Conservation (phyloP, 208 protist genomes). For the Perkinsela sp. region DNA sequence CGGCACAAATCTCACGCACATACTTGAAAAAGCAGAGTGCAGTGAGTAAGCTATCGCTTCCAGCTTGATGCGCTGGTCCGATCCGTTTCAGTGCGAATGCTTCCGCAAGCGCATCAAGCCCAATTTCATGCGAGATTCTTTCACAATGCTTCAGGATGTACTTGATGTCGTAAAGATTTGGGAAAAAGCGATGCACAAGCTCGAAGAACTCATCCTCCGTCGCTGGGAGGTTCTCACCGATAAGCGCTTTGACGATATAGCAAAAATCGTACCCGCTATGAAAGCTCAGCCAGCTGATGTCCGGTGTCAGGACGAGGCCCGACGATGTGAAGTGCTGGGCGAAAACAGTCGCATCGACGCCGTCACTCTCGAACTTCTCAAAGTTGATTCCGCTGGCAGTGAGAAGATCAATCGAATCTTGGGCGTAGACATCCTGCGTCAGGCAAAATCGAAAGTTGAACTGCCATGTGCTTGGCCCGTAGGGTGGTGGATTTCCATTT, state of each 20-base stretch:
- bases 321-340: conserved; percentile 83
- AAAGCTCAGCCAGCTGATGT: conserved; percentile 91
- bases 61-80: conserved; percentile 75
- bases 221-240: conserved; percentile 70
- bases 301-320: conserved; percentile 76
- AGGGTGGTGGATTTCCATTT: conserved; percentile 72
- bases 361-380: conserved; percentile 63
- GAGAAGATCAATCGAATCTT: conserved; percentile 88
- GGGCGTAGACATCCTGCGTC: conserved; percentile 80
- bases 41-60: conserved; percentile 86
- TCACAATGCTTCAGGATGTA: conserved; percentile 83
- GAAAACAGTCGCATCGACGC: conserved; percentile 84
- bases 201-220: conserved; percentile 87
- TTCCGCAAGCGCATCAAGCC: conserved; percentile 82
- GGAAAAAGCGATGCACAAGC: conserved; percentile 79
- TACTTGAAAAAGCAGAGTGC: conserved; percentile 90
- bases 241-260: conserved; percentile 84
- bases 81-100: conserved; percentile 67
- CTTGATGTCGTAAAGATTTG: conserved; percentile 91
- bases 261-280: conserved; percentile 95
- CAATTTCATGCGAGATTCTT: conserved; percentile 48
- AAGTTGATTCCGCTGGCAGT: conserved; percentile 85
- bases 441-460: conserved; percentile 97
- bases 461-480: conserved; percentile 82
- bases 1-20: conserved; percentile 34